phyloP scores from a whole-genome alignment of 1,284 basidiomycete species.

The Cutaneotrichosporon mucoides region DNA sequence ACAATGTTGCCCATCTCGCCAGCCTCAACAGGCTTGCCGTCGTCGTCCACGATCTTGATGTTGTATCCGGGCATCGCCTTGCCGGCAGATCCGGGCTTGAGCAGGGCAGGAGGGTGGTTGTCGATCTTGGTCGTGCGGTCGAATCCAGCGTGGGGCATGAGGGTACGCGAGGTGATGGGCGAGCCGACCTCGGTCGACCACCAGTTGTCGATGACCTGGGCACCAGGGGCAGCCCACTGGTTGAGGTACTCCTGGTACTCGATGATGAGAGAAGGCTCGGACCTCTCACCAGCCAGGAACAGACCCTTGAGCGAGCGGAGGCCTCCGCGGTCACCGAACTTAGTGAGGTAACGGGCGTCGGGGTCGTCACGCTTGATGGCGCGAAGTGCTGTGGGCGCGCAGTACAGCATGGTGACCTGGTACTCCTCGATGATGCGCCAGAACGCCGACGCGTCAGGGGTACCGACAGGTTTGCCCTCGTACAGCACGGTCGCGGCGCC shows the following conservation, averaged over 20 bases:
- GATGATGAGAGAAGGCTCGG: constrained; percentile 20
- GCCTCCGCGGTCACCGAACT: constrained; percentile 13
- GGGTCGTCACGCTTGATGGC: constrained; percentile 26
- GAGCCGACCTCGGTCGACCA: constrained; percentile 96
- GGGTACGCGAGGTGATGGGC: constrained; percentile 29
- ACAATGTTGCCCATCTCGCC: constrained; percentile 24
- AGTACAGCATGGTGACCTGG: constrained; percentile 85
- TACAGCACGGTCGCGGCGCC: constrained; percentile 87
- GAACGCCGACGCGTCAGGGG: constrained; percentile 82
- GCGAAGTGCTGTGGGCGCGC: constrained; percentile 62
- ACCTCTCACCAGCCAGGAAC: constrained; percentile 23
- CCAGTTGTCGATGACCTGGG: constrained; percentile 79
- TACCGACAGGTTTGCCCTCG: constrained; percentile 88
- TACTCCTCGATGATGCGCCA: constrained; percentile 89
- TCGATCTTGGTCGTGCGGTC: constrained; percentile 46
- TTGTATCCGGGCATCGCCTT: constrained; percentile 23
- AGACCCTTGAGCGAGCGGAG: constrained; percentile 17
- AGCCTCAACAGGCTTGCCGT: constrained; percentile 13
- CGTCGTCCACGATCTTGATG: constrained; percentile 23
- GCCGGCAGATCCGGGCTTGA: constrained; percentile 21
- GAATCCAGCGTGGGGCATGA: constrained; percentile 61
- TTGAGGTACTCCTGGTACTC: constrained; percentile 22
- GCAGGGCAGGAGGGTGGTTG: constrained; percentile 10
- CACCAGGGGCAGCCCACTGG: constrained; percentile 14
- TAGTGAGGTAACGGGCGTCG: constrained; percentile 11